Percentiles rank a stretch among this genome's conserved stretches.
phyloP scores from a whole-genome alignment of 352 stramenopile species.

The Phytophthora sp. region DNA sequence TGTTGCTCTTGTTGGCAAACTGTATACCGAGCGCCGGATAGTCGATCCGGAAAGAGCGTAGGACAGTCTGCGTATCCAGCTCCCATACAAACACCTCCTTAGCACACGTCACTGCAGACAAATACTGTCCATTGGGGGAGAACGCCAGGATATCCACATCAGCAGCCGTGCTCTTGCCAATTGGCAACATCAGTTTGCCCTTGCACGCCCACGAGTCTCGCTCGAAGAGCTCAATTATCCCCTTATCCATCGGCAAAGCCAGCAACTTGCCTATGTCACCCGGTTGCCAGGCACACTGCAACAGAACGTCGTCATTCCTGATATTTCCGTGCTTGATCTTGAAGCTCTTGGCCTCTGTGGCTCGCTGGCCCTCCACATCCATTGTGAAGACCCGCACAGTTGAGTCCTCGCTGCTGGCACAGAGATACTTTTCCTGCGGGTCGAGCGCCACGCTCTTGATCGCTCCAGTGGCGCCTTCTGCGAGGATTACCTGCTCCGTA shows the following conservation, averaged over 20 bases:
- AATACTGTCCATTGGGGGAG: conserved; percentile 81
- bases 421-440: conserved; percentile 65
- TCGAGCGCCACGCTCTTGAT: conserved; percentile 83
- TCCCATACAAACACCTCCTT: conserved; percentile 83
- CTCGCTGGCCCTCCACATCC: conserved; percentile 43
- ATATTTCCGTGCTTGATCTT: conserved; percentile 68
- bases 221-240: conserved; percentile 73
- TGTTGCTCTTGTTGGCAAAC: conserved; percentile 62
- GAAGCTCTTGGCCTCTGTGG: conserved; percentile 55
- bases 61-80: conserved; percentile 49
- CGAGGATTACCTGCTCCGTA: conserved; percentile 65
- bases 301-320: conserved; percentile 64
- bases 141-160: conserved; percentile 79
- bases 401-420: conserved; percentile 69
- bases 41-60: conserved; percentile 68
- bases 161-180: conserved; percentile 55
- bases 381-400: conserved; percentile 75
- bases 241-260: conserved; percentile 67
- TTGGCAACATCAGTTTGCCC: conserved; percentile 57
- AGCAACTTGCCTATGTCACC: conserved; percentile 42
- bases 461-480: conserved; percentile 63
- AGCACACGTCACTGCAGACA: conserved; percentile 67
- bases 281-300: conserved; percentile 72
- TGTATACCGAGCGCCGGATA: conserved; percentile 63
- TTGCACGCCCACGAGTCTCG: conserved; percentile 51